Conservation (phyloP, 192 early-diverging fungal species). For the Coemansia sp. region DNA sequence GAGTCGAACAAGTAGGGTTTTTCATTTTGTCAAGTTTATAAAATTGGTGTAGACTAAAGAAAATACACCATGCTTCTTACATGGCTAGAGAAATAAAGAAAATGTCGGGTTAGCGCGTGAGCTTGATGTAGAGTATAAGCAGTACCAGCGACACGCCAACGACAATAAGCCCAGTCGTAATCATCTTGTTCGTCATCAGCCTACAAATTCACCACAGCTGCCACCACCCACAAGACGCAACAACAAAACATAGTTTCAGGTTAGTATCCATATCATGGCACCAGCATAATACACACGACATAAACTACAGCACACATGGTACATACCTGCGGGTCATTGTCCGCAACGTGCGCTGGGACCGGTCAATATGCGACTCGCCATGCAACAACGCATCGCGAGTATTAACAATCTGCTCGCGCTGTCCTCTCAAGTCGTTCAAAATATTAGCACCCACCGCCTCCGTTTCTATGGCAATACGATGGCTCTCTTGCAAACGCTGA, state of each 20-base stretch:
- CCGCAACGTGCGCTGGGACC: slow-evolving; percentile 64
- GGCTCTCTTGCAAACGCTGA: slow-evolving; percentile 80
- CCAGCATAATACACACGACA: not conserved
- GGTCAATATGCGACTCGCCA: slow-evolving; percentile 71
- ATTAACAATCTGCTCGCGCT: slow-evolving; percentile 86
- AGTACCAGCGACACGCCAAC: slow-evolving; percentile 79
- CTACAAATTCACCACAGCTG: slow-evolving; percentile 50
- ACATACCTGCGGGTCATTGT: slow-evolving; percentile 75
- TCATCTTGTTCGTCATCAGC: slow-evolving; percentile 83
- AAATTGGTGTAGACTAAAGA: no score
- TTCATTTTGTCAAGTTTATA: no score
- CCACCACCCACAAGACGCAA: slow-evolving; percentile 12
- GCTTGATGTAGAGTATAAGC: slow-evolving; percentile 79
- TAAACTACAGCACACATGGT: not conserved
- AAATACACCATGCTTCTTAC: no score
- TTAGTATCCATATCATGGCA: not conserved
- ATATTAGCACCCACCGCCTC: slow-evolving; percentile 85
- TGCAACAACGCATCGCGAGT: slow-evolving; percentile 83
- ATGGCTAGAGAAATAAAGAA: not conserved
- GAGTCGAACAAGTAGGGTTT: slow-evolving; percentile 19
- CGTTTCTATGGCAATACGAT: slow-evolving; percentile 87
- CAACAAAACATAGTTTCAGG: not conserved
- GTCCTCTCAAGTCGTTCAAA: slow-evolving; percentile 75
- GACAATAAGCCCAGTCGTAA: slow-evolving; percentile 82
- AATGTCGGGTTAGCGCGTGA: slow-evolving; percentile 43